Base-by-base conservation (phyloP, 2,329 filamentous ascomycete genomes). In the Parasarocladium wereldwijsianum region DNA sequence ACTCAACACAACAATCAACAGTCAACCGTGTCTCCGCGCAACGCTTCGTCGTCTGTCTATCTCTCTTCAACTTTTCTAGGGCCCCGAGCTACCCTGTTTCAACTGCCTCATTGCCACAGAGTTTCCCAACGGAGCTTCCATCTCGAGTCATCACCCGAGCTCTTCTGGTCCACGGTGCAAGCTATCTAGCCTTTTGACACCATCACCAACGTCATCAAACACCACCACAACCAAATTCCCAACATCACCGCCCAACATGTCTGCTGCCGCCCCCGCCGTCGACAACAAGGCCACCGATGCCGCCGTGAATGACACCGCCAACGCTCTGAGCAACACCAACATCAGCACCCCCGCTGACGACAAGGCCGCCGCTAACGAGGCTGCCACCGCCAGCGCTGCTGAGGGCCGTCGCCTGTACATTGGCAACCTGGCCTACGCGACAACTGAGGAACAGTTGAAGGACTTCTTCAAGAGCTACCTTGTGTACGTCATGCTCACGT, bases 381-480 rank as follows among this genome's bases (percentile, higher is more conserved):
- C 86, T 59, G 85, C 90, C 55, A 78, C 90, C 60, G 84, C 85
- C 64, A 93, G 85, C 67, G 90, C 90, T 61, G 86, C 87, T 62
- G 90, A 98, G 72, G 87, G 90, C 61, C 84, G 90, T 70, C 84
- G 90, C 68, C 80, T 98, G 52, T 98, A 98, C 70, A 96, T 98
- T 70, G 90, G 90, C 71, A 98, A 98, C 73, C 82, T 98, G 76
- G 90, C 90, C 54, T 98, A 98, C 63, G 86, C 87, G 78, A 96
- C 90, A 77, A 93, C 85, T 61, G 90, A 96, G 82, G 90, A 82
- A 79, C 85, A 94, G 78, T 84, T 98, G 74, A 93, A 92, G 73
- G 82, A 90, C 51, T 98, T 98, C 75, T 98, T 98, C 80, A 87
- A 90, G 73, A 82, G 78, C 63, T 96, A 93, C 73, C 80, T 90